phyloP scores from a whole-genome alignment of 2,329 filamentous ascomycete species.

The Aspergillus brasiliensis region DNA sequence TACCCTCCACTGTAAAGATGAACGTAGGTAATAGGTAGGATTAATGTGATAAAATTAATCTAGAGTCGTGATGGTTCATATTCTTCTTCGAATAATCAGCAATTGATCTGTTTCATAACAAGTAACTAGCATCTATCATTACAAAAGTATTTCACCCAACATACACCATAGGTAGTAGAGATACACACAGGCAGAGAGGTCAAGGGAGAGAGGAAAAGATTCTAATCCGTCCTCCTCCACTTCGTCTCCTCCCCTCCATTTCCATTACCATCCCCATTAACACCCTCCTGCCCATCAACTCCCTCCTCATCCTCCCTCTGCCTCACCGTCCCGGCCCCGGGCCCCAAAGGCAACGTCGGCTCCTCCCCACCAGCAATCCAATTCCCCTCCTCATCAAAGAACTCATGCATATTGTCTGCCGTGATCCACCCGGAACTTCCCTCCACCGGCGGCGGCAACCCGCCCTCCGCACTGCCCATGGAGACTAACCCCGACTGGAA shows the following conservation, averaged over 20 bases:
- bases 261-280: constrained; percentile 34
- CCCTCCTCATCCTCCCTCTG: constrained; percentile 60
- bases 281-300: constrained; percentile 42
- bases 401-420: constrained; percentile 84
- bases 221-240: constrained; percentile 55
- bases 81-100: not conserved
- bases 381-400: constrained; percentile 78
- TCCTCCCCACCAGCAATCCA: constrained; percentile 62
- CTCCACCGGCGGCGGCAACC: constrained; percentile 50
- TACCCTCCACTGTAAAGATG: constrained; percentile 19
- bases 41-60: constrained; percentile 6
- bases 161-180: too few species aligned
- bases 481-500: constrained; percentile 42
- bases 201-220: too few species aligned
- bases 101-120: not conserved
- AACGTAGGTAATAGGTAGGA: constrained; percentile 17
- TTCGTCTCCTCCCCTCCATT: constrained; percentile 50
- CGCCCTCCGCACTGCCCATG: constrained; percentile 38
- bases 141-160: constrained; percentile 1
- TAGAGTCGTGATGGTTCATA: not conserved
- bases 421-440: constrained; percentile 66
- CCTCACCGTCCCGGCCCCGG: constrained; percentile 67
- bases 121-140: not conserved
- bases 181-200: too few species aligned
- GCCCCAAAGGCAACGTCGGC: constrained; percentile 43